Percentiles rank a stretch among this genome's conserved stretches.
phyloP scores from a whole-genome alignment of 208 protist species.

The Trypanosomatidae sp. region DNA sequence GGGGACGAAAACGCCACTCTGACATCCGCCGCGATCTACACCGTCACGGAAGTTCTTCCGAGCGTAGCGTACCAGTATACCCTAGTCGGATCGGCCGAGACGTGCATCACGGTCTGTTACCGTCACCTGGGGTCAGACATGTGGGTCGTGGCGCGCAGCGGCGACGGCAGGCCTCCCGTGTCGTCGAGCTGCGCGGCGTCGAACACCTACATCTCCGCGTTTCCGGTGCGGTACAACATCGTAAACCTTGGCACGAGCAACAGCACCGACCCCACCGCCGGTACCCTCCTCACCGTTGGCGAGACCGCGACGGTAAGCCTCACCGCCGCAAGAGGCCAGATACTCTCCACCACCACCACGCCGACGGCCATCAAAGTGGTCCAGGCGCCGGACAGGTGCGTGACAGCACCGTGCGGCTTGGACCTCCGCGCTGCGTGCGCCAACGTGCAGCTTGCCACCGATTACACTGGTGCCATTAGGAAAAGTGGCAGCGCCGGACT shows the following conservation, averaged over 20 bases:
- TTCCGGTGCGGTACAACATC: slow-evolving; percentile 57
- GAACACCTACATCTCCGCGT: slow-evolving; percentile 67
- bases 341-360: slow-evolving; percentile 22
- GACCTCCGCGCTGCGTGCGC: slow-evolving; percentile 55
- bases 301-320: slow-evolving; percentile 60
- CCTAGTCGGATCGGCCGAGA: slow-evolving; percentile 51
- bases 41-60: slow-evolving; percentile 37
- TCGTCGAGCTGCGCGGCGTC: slow-evolving; percentile 38
- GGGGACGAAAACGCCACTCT: slow-evolving; percentile 8
- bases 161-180: slow-evolving; percentile 9
- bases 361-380: slow-evolving; percentile 62
- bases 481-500: slow-evolving; percentile 16
- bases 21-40: slow-evolving; percentile 33
- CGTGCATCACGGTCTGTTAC: slow-evolving; percentile 83
- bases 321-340: slow-evolving; percentile 29
- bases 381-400: slow-evolving; percentile 51
- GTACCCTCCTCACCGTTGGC: slow-evolving; percentile 35
- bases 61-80: slow-evolving; percentile 55
- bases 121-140: slow-evolving; percentile 26
- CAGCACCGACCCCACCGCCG: not conserved
- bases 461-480: slow-evolving; percentile 53
- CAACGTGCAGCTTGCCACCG: slow-evolving; percentile 12
- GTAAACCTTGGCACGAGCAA: slow-evolving; percentile 11
- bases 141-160: slow-evolving; percentile 52
- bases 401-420: slow-evolving; percentile 43